Conservation (phyloP, 2,329 filamentous ascomycete genomes). For the Aspergillus pseudoglaucus region DNA sequence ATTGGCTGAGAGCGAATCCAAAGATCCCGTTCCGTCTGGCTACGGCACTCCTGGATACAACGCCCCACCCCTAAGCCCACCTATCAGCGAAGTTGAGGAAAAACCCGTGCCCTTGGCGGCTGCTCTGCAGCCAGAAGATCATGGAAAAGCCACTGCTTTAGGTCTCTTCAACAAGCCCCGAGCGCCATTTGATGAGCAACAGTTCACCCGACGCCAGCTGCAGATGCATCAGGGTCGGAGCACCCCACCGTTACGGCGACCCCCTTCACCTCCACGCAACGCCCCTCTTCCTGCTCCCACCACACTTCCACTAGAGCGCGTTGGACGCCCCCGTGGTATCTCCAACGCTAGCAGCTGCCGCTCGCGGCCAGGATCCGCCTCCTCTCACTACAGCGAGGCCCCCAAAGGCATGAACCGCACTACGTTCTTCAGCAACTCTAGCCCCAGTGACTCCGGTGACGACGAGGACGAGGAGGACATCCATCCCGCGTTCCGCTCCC, state of each 20-base stretch:
- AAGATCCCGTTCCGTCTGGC: constrained; percentile 21
- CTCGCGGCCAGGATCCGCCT: constrained; percentile 31
- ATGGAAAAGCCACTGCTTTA: constrained; percentile 73
- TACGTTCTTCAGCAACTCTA: constrained; percentile 32
- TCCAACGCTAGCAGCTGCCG: constrained; percentile 35
- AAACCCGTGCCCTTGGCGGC: constrained; percentile 47
- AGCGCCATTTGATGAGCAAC: constrained; percentile 74
- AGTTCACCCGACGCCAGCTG: constrained; percentile 73
- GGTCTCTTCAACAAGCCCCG: constrained; percentile 66
- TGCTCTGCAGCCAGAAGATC: constrained; percentile 66
- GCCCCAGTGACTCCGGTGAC: constrained; percentile 35
- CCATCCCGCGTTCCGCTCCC: constrained; percentile 32
- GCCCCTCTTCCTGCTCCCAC: constrained; percentile 7
- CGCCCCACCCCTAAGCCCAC: constrained; percentile 59
- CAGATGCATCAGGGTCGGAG: constrained; percentile 72
- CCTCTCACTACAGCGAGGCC: constrained; percentile 32
- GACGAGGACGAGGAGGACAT: constrained; percentile 21
- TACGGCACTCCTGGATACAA: constrained; percentile 12
- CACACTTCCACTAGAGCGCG: constrained; percentile 13
- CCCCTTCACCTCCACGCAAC: constrained; percentile 21
- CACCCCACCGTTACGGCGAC: constrained; percentile 44
- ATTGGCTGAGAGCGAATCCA: constrained; percentile 28
- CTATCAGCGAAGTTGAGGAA: constrained; percentile 68
- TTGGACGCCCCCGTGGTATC: constrained; percentile 26
- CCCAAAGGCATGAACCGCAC: constrained; percentile 18